A percentile compares a stretch with the other conserved stretches of the same genome.
These are phyloP conservation scores for Phytopythium chamaehyphon DNA, from an alignment of 352 stramenopile genomes.

Conservation along the genomic window DNA sequence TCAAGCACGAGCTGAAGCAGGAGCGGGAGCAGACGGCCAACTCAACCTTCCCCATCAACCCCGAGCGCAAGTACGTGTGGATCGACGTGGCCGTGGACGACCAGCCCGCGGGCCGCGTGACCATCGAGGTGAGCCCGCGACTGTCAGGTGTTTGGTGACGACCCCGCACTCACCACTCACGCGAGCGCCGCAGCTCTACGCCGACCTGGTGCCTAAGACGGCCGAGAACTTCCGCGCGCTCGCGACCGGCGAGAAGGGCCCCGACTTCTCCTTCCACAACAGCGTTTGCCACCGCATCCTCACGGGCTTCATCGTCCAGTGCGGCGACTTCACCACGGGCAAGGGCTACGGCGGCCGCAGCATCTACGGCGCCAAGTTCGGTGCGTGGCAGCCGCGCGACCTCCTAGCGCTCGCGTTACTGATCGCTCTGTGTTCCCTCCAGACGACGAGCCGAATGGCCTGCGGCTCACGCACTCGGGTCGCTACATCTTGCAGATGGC, in stretches of 20 bases:
- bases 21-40: constrained; percentile 12
- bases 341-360: constrained; percentile 94
- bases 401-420: too few relatives aligned
- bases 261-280: constrained; percentile 95
- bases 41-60: constrained; percentile 43
- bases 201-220: constrained; percentile 96
- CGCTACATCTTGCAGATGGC: constrained; percentile 94
- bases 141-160: not conserved
- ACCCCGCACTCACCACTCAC: not conserved
- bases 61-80: constrained; percentile 81
- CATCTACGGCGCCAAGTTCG: constrained; percentile 98
- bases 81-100: constrained; percentile 82
- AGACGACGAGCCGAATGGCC: constrained; percentile 94
- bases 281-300: constrained; percentile 98
- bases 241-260: constrained; percentile 94
- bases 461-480: constrained; percentile 76
- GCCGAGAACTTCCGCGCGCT: constrained; percentile 97
- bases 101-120: constrained; percentile 62
- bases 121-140: constrained; percentile 39
- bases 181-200: constrained; percentile 71
- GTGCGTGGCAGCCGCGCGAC: constrained; percentile 9
- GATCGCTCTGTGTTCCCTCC: not conserved
- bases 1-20: constrained; percentile 5
- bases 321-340: constrained; percentile 92
- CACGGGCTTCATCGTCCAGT: constrained; percentile 98